These are phyloP conservation scores for Aspergillus neoniger DNA, from an alignment of 2,329 filamentous ascomycete genomes.

Conservation along the genomic window DNA sequence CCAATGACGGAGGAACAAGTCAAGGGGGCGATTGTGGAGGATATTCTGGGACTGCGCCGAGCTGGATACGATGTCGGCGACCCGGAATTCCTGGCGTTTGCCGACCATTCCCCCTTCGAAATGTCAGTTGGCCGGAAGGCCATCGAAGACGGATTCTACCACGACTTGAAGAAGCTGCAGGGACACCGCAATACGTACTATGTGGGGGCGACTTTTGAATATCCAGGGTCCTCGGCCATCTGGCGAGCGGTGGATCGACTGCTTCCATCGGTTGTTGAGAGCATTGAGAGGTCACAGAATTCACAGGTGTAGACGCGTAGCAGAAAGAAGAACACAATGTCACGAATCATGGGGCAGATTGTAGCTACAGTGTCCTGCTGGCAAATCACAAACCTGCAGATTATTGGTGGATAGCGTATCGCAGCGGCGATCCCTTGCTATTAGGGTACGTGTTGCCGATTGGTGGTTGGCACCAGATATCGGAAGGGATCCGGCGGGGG, in stretches of 20 bases:
- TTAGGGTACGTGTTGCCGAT: background rate
- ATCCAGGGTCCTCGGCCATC: slow-evolving; percentile 11
- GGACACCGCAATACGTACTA: slow-evolving; percentile 42
- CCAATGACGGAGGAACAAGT: slow-evolving; percentile 8
- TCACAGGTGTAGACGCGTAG: too few relatives aligned
- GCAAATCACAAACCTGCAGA: too few relatives aligned
- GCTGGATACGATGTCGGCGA: background rate
- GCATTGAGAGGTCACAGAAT: background rate
- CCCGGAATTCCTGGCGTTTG: slow-evolving; percentile 18
- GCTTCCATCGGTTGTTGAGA: background rate
- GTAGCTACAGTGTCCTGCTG: background rate
- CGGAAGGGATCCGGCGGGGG: background rate
- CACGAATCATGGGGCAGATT: background rate
- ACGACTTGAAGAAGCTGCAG: slow-evolving; percentile 42
- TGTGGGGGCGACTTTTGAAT: slow-evolving; percentile 34
- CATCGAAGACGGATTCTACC: slow-evolving; percentile 40
- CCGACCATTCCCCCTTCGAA: slow-evolving; percentile 30
- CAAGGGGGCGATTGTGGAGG: slow-evolving; percentile 2
- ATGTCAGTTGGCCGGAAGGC: slow-evolving; percentile 32
- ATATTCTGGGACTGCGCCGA: slow-evolving; percentile 3
- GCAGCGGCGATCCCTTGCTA: background rate
- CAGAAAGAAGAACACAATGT: too few relatives aligned
- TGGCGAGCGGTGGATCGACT: slow-evolving; percentile 4
- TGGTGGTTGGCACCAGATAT: background rate
- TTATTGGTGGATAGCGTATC: background rate